Evolutionary conservation across 2,329 filamentous ascomycete genomes (phyloP).

Genomic region (Hymenoscyphus occultus): DNA sequence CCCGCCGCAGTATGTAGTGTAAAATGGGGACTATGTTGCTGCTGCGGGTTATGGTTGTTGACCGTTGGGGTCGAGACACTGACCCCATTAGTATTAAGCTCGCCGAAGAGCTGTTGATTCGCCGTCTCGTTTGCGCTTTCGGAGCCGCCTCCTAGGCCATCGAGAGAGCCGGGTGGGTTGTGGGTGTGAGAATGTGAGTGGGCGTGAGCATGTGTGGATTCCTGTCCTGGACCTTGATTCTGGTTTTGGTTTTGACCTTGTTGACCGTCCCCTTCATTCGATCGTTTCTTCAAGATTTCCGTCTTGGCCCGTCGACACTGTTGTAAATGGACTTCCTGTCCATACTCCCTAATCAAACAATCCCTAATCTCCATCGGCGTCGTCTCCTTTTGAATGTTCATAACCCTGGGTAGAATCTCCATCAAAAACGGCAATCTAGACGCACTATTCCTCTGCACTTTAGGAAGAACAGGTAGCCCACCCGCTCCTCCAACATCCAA

Average conservation of each 20-base stretch:
- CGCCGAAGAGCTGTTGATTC: constrained; percentile 23
- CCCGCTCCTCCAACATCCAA: constrained; percentile 2
- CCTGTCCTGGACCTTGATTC: background rate
- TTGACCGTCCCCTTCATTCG: constrained; percentile 12
- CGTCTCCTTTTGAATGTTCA: constrained; percentile 56
- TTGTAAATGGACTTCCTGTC: constrained; percentile 35
- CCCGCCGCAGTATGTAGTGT: constrained; percentile 30
- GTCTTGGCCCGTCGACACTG: constrained; percentile 37
- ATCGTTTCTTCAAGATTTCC: constrained; percentile 34
- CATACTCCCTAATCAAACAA: constrained; percentile 44
- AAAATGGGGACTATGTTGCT: constrained; percentile 24
- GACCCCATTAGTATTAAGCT: constrained; percentile 15
- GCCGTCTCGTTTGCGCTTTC: constrained; percentile 21
- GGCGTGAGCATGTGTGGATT: constrained; percentile 7
- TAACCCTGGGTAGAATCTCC: constrained; percentile 58
- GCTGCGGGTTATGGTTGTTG: constrained; percentile 8
- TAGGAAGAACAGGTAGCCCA: constrained; percentile 31
- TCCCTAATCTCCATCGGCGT: constrained; percentile 59
- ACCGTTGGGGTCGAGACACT: constrained; percentile 9
- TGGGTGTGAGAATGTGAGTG: constrained; percentile 2
- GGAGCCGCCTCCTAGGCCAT: constrained; percentile 27
- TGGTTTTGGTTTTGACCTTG: constrained; percentile 6
- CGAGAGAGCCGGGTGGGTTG: constrained; percentile 9
- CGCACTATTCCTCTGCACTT: constrained; percentile 36
- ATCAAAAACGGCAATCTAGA: constrained; percentile 51